Conservation (phyloP, 2,329 filamentous ascomycete species). For the Scytalidium sp. region DNA sequence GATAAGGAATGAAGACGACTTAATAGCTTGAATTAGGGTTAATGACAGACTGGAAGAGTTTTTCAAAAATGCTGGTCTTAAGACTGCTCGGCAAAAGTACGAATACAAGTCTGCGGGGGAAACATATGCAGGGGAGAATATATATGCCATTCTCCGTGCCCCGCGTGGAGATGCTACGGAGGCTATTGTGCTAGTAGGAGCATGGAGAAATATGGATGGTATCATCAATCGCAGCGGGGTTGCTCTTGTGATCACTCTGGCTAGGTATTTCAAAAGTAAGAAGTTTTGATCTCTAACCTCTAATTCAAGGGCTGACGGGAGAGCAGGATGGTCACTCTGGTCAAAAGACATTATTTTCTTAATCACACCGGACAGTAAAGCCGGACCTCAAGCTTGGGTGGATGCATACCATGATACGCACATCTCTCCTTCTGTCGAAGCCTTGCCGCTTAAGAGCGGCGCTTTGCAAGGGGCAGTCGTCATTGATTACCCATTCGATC, state of each 20-base stretch:
- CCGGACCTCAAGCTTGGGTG: slow-evolving; percentile 93
- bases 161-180: slow-evolving; percentile 95
- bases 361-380: slow-evolving; percentile 82
- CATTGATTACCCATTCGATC: slow-evolving; percentile 86
- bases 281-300: background rate
- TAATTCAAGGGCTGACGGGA: slow-evolving; percentile 7
- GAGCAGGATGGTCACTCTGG: slow-evolving; percentile 86
- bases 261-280: slow-evolving; percentile 87
- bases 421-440: slow-evolving; percentile 64
- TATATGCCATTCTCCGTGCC: slow-evolving; percentile 90
- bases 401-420: slow-evolving; percentile 96
- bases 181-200: slow-evolving; percentile 87
- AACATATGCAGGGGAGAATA: slow-evolving; percentile 76
- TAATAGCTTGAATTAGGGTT: slow-evolving; percentile 39
- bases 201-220: slow-evolving; percentile 79
- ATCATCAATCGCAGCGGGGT: slow-evolving; percentile 84
- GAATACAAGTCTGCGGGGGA: slow-evolving; percentile 77
- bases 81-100: slow-evolving; percentile 85
- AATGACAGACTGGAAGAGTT: slow-evolving; percentile 74
- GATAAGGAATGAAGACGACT: slow-evolving; percentile 22
- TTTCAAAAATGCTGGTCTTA: slow-evolving; percentile 75
- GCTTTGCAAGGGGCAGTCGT: slow-evolving; percentile 89
- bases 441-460: slow-evolving; percentile 85
- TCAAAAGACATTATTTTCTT: slow-evolving; percentile 97
- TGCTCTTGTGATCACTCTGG: slow-evolving; percentile 79